These are phyloP conservation scores for Clitopilus passeckerianus DNA, from an alignment of 768 basidiomycete genomes.

Conservation along the genomic window DNA sequence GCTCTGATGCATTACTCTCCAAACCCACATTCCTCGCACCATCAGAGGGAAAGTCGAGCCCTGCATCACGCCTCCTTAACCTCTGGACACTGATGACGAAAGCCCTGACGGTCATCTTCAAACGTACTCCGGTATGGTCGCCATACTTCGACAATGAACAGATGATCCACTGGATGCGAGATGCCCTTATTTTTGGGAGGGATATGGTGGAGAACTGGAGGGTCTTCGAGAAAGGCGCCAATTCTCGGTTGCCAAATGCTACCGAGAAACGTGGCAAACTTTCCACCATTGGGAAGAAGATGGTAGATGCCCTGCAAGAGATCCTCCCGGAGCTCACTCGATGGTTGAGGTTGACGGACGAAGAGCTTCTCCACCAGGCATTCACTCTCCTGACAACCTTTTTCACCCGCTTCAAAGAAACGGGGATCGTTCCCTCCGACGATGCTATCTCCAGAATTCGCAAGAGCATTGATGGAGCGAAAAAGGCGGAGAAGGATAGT, in stretches of 20 bases:
- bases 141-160: constrained; percentile 69
- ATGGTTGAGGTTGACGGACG: constrained; percentile 92
- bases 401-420: constrained; percentile 69
- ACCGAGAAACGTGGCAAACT: constrained; percentile 36
- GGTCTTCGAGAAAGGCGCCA: constrained; percentile 69
- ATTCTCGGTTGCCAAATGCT: constrained; percentile 23
- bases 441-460: constrained; percentile 61
- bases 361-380: constrained; percentile 86
- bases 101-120: constrained; percentile 81
- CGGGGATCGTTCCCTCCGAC: constrained; percentile 48
- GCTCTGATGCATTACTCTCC: constrained; percentile 64
- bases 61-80: constrained; percentile 51
- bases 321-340: constrained; percentile 75
- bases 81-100: constrained; percentile 84
- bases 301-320: constrained; percentile 74
- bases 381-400: constrained; percentile 79
- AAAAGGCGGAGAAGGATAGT: constrained; percentile 32
- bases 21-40: constrained; percentile 44
- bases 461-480: constrained; percentile 58
- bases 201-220: constrained; percentile 81
- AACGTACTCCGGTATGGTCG: constrained; percentile 80
- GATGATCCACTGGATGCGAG: constrained; percentile 98
- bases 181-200: constrained; percentile 89
- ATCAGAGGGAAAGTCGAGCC: constrained; percentile 31
- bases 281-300: constrained; percentile 60